Evolutionary conservation across 1,139 yeast genomes (phyloP).

Genomic region (Taphrina wiesneri): DNA sequence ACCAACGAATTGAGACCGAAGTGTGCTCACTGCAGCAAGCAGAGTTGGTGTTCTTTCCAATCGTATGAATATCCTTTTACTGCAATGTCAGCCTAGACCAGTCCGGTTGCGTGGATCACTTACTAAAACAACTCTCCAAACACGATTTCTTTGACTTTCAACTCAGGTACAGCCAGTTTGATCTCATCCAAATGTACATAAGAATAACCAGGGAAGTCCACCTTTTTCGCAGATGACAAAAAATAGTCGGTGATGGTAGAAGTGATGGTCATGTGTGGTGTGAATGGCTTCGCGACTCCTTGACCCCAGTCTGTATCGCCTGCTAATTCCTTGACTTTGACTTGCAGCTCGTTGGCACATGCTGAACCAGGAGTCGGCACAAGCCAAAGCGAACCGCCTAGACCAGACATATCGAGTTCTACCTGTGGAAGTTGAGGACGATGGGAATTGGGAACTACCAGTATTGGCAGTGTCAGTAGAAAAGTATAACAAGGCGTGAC

Average conservation of each 20-base stretch:
- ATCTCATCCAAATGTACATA: slow-evolving; percentile 1
- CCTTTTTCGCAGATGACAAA: slow-evolving; percentile 5
- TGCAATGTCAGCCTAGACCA: neutral
- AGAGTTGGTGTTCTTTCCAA: slow-evolving; percentile 9
- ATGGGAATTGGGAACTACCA: too few relatives aligned
- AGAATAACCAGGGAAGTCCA: slow-evolving; percentile 13
- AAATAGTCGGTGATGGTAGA: slow-evolving; percentile 14
- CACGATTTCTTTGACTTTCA: slow-evolving; percentile 13
- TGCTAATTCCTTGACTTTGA: neutral
- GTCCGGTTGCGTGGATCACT: neutral
- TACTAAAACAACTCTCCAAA: slow-evolving; percentile 19
- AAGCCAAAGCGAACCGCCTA: slow-evolving; percentile 30
- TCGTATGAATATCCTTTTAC: slow-evolving; percentile 25
- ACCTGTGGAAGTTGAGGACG: too few relatives aligned
- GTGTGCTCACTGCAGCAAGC: slow-evolving; percentile 2
- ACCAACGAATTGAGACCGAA: slow-evolving; percentile 9
- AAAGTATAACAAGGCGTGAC: too few relatives aligned
- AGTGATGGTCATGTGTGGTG: slow-evolving; percentile 33
- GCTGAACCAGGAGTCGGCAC: slow-evolving; percentile 13
- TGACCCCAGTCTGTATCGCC: slow-evolving; percentile 6
- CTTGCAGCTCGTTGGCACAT: neutral
- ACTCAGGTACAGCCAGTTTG: neutral
- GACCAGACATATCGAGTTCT: neutral
- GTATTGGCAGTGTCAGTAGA: too few relatives aligned
- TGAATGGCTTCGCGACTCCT: slow-evolving; percentile 12